Conservation (phyloP, 805 yeast genomes). For the Barnettozyma wickerhamii region DNA sequence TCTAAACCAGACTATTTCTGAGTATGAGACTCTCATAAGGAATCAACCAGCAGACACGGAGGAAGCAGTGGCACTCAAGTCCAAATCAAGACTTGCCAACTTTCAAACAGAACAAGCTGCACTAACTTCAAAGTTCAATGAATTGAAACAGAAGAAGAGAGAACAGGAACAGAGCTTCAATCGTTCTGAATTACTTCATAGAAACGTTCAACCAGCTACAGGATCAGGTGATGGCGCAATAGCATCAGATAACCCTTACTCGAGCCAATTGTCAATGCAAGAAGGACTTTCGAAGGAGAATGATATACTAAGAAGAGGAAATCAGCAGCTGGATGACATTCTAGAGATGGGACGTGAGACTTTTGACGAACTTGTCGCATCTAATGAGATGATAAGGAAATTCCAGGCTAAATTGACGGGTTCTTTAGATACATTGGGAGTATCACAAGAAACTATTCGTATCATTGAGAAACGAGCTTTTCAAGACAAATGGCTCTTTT, state of each 20-base stretch:
- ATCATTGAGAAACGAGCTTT: slow-evolving; percentile 75
- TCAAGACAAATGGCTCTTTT: slow-evolving; percentile 84
- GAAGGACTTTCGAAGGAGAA: slow-evolving; percentile 69
- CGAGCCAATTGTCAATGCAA: slow-evolving; percentile 25
- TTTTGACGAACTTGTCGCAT: slow-evolving; percentile 80
- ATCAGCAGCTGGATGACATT: slow-evolving; percentile 82
- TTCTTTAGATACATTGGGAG: slow-evolving; percentile 76
- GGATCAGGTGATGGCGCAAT: neutral
- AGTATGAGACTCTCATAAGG: slow-evolving; percentile 39
- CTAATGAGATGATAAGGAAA: slow-evolving; percentile 63
- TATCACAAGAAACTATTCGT: slow-evolving; percentile 79
- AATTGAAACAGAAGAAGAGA: slow-evolving; percentile 33
- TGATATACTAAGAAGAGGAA: slow-evolving; percentile 59
- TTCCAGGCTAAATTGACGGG: slow-evolving; percentile 63
- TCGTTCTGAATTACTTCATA: slow-evolving; percentile 42
- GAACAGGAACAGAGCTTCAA: slow-evolving; percentile 34
- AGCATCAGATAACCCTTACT: slow-evolving; percentile 27
- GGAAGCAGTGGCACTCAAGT: slow-evolving; percentile 31
- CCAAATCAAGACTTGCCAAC: slow-evolving; percentile 54
- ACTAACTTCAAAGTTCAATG: slow-evolving; percentile 29
- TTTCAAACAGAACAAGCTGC: slow-evolving; percentile 41
- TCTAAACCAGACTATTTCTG: slow-evolving; percentile 70
- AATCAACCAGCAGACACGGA: neutral
- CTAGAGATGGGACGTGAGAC: slow-evolving; percentile 86
- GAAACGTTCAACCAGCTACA: slow-evolving; percentile 24